phyloP scores from a whole-genome alignment of 495 filamentous ascomycete genomes.

The Entonaema liquescens region DNA sequence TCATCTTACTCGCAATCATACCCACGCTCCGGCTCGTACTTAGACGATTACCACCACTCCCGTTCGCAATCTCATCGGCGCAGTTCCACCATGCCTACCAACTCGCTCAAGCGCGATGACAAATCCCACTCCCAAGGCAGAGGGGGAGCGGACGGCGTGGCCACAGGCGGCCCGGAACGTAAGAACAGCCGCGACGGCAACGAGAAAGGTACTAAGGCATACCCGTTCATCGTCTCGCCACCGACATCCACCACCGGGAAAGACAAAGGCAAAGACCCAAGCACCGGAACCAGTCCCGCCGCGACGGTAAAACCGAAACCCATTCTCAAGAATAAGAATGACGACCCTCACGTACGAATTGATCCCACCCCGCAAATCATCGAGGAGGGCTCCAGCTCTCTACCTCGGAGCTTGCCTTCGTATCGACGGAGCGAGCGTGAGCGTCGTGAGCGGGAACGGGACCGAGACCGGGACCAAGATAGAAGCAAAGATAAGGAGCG shows the following conservation, averaged over 20 bases:
- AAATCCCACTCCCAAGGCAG: neutral
- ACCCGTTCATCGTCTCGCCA: conserved; percentile 56
- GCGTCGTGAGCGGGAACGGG: conserved; percentile 33
- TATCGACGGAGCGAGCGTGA: conserved; percentile 41
- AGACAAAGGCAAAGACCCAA: conserved; percentile 25
- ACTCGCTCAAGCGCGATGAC: conserved; percentile 19
- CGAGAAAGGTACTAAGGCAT: conserved; percentile 40
- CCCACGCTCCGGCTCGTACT: conserved; percentile 24
- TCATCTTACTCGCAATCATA: conserved; percentile 35
- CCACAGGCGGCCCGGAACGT: neutral
- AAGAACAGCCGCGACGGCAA: conserved; percentile 9
- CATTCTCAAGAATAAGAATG: conserved; percentile 61
- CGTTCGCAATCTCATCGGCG: conserved; percentile 22
- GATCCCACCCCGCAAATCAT: conserved; percentile 45
- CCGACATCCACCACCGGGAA: conserved; percentile 45
- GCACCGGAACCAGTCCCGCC: conserved; percentile 45
- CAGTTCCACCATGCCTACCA: conserved; percentile 25
- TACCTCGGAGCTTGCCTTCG: conserved; percentile 34
- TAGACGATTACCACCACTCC: conserved; percentile 21
- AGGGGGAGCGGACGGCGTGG: conserved; percentile 15
- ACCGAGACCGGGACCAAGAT: conserved; percentile 39
- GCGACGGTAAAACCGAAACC: conserved; percentile 56
- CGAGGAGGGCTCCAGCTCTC: conserved; percentile 50
- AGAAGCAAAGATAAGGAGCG: conserved; percentile 35
- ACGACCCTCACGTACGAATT: conserved; percentile 57